Evolutionary conservation across 306 rosid genomes (phyloP).

Genomic region (Malus asiatica): DNA sequence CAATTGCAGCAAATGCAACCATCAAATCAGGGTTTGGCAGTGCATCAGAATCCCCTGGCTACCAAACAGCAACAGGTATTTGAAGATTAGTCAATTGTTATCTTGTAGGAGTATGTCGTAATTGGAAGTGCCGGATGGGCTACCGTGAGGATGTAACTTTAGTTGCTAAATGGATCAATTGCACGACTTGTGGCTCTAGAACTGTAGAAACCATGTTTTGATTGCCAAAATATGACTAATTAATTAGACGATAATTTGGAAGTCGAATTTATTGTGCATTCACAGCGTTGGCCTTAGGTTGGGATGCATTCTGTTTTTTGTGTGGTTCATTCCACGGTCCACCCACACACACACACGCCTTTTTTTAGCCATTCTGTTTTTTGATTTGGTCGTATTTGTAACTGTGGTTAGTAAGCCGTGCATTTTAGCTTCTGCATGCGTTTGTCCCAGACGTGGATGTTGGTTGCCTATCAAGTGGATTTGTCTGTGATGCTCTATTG

Average conservation of each 20-base stretch:
- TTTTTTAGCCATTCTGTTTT: neutral
- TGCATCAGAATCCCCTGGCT: slow-evolving; percentile 59
- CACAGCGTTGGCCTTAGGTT: neutral
- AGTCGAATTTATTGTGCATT: neutral
- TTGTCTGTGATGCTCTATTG: neutral
- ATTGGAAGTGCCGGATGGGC: neutral
- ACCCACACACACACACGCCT: no score
- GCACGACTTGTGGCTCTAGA: neutral
- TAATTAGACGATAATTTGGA: neutral
- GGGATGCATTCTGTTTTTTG: neutral
- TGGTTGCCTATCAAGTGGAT: neutral
- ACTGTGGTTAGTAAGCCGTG: neutral
- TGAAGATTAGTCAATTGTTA: neutral
- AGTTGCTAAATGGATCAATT: neutral
- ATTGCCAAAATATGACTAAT: neutral
- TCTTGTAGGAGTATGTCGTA: neutral
- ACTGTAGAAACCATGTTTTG: neutral
- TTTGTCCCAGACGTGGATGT: neutral
- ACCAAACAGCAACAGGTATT: slow-evolving; percentile 69
- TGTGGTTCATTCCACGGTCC: no score
- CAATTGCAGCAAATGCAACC: slow-evolving; percentile 87
- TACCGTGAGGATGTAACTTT: neutral
- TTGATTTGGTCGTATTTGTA: neutral
- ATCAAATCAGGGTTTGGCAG: slow-evolving; percentile 47
- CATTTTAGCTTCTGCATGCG: neutral